Evolutionary conservation across 2,329 filamentous ascomycete genomes (phyloP), one percentile per base, ranked within the genome.

Genomic region (Sporothrix euskadiensis): DNA sequence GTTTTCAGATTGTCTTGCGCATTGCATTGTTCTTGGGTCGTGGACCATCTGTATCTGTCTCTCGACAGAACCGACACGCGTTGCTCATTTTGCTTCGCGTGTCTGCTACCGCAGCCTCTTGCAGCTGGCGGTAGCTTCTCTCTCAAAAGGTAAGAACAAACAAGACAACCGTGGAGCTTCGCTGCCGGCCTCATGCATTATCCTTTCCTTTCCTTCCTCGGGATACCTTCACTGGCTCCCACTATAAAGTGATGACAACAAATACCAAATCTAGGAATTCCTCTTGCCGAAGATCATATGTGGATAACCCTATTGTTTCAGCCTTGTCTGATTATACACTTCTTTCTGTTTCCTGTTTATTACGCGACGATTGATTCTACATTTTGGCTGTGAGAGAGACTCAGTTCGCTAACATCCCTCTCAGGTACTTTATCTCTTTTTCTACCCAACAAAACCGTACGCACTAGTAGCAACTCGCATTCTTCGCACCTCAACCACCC

Each of bases 231-330:
- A 32, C 41, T n/a, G 30, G 44, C 26, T 41, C 32, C 71, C 12
- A 76, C 71, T 80, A 81, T 80, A 79, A 81, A 75, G 82, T 89
- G 88, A 90, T 90, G 88, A 89, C 84, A 84, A 84, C 85, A 82
- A 82, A 88, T 85, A 74, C 74, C 87, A 85, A 81, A 80, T 82
- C 85, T 86, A 88, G 87, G 88, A 87, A 90, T 90, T 90, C 88
- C 88, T 90, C 88, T 87, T 88, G 82, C 88, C 86, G 87, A 90
- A 90, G 83, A 89, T 78, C 88, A 80, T 75, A 89, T 90, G 88
- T 90, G 84, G 88, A 90, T 83, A 84, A 82, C 76, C 75, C 83
- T 77, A 71, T 76, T 82, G 88, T 89, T 89, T 90, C 88, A 89
- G 88, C 88, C 88, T 89, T 89, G 88, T 89, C 88, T 89, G 88